Conservation (phyloP, 2,329 filamentous ascomycete species). For the Aspergillus brasiliensis region DNA sequence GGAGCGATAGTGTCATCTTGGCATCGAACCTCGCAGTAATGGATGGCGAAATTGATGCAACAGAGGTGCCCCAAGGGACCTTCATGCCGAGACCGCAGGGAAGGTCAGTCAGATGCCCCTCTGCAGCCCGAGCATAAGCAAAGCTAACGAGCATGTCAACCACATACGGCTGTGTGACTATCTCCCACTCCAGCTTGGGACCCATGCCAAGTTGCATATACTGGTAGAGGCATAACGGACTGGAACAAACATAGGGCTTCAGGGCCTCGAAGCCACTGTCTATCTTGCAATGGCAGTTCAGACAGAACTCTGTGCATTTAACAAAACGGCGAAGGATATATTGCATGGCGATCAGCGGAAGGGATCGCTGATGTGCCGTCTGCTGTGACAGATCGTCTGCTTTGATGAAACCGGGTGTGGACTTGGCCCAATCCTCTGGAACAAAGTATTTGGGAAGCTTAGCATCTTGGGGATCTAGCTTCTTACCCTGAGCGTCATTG, state of each 20-base stretch:
- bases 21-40: conserved; percentile 12
- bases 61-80: conserved; percentile 43
- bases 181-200: conserved; percentile 81
- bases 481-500: conserved; percentile 48
- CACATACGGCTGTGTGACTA: conserved; percentile 74
- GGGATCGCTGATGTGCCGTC: conserved; percentile 45
- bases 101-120: conserved; percentile 51
- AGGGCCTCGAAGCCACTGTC: conserved; percentile 59
- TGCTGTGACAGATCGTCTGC: conserved; percentile 53
- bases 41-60: background rate
- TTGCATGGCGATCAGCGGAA: conserved; percentile 67
- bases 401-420: conserved; percentile 47
- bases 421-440: conserved; percentile 26
- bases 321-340: conserved; percentile 76
- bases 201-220: conserved; percentile 87
- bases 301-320: conserved; percentile 81
- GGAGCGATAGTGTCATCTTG: conserved; percentile 48
- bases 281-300: conserved; percentile 76
- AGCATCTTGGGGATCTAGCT: conserved; percentile 13
- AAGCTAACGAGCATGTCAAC: conserved; percentile 84
- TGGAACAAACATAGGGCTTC: conserved; percentile 71
- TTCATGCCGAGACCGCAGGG: conserved; percentile 59
- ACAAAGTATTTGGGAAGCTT: conserved; percentile 19
- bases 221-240: conserved; percentile 78
- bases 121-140: conserved; percentile 64